Evolutionary conservation across 1,284 basidiomycete genomes (phyloP), one percentile per base, ranked within the genome.

Genomic region (Vanrija pseudolonga): DNA sequence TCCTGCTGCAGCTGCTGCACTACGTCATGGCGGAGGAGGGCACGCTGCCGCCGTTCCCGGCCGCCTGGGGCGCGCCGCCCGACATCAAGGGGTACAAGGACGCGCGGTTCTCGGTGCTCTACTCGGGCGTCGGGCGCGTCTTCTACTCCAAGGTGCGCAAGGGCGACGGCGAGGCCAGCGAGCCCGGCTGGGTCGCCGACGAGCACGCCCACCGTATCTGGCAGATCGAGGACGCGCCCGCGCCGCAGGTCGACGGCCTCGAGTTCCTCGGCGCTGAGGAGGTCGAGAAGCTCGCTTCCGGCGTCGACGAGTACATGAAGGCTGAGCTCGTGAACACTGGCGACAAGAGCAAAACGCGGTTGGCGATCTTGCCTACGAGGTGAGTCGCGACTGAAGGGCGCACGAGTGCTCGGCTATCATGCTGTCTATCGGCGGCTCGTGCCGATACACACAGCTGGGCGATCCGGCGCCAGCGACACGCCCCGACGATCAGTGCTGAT

Each of bases 1-100:
- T 65, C 47, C 45, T 72, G 18, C 54, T 72, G 18, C 55, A 56
- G 6, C 55, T 69, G 17, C 54, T 73, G 22, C 70, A 73, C 45
- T 66, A 68, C 54, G 38, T 53, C 4, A 46, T 67, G 17, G 61
- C 56, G 17, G 37, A 51, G 12, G 48, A 47, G 2, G n/a, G 40
- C 11, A 23, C 37, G 11, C 49, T 66, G 1, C 62, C 62, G 6
- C 52, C 57, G 14, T 64, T 63, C 45, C 68, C 68, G 0, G 15
- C 36, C 5, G 24, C 41, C 18, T 69, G 64, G 65, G 66, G 65
- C 1, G n/a, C 37, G 6, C 57, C 64, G 3, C 66, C 62, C 0
- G 52, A 55, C 4, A 14, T 49, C 18, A 17, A 28, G 0, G 39
- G 36, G 26, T 26, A 45, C 15, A 39, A 38, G 22, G 41, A 59